Evolutionary conservation across 1,284 basidiomycete species (phyloP).

Genomic region (Cryptococcus neoformans): DNA sequence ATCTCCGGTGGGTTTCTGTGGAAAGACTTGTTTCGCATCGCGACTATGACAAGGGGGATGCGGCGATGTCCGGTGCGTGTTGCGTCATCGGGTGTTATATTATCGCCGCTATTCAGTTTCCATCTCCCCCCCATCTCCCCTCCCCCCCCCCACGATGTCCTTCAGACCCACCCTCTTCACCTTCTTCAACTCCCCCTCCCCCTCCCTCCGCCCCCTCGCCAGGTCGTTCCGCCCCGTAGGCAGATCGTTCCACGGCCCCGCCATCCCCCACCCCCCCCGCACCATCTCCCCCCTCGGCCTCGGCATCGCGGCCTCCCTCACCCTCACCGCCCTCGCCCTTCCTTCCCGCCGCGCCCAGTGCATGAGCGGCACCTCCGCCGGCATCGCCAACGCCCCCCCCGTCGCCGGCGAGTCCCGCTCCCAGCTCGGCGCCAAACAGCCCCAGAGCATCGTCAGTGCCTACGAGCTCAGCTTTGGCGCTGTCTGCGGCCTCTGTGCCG

Average conservation of each 20-base stretch:
- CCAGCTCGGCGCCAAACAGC: constrained; percentile 24
- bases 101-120: too few species aligned
- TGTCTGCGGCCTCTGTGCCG: constrained; percentile 79
- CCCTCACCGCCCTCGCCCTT: constrained; percentile 12
- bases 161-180: constrained; percentile 16
- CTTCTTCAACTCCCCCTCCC: constrained; percentile 14
- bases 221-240: neutral
- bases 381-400: neutral
- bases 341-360: constrained; percentile 11
- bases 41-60: too few species aligned
- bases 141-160: constrained; percentile 7
- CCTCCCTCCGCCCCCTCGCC: neutral
- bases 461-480: constrained; percentile 87
- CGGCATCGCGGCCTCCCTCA: constrained; percentile 24
- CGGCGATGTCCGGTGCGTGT: too few species aligned
- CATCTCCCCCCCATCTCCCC: too few species aligned
- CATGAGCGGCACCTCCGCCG: constrained; percentile 4
- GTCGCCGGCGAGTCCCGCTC: neutral
- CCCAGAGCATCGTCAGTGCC: constrained; percentile 67
- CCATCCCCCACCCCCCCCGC: constrained; percentile 8
- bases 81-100: too few species aligned
- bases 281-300: constrained; percentile 32
- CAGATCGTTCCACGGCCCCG: constrained; percentile 11
- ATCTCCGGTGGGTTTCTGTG: too few species aligned
- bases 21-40: too few species aligned